Conservation (phyloP, 2,329 filamentous ascomycete species). For the Metarhizium humberi region DNA sequence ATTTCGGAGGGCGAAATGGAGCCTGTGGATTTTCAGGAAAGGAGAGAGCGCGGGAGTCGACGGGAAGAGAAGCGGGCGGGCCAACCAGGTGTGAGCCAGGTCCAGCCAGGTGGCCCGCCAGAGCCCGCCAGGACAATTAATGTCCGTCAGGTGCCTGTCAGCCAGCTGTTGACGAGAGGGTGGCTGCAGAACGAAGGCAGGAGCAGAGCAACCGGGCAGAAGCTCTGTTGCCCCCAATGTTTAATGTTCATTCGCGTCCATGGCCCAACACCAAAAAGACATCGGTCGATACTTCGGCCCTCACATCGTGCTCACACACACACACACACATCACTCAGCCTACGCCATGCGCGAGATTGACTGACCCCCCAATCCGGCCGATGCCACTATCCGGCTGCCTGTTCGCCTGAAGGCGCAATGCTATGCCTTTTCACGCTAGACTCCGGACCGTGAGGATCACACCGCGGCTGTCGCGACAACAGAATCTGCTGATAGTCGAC, state of each 20-base stretch:
- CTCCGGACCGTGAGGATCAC: background rate
- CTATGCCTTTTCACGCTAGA: background rate
- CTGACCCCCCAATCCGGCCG: background rate
- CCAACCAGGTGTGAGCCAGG: background rate
- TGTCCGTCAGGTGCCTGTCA: constrained; percentile 3
- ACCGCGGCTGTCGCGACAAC: background rate
- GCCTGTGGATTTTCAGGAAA: constrained; percentile 8
- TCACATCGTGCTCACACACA: background rate
- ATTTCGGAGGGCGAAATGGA: constrained; percentile 11
- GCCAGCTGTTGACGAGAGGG: background rate
- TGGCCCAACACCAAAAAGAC: background rate
- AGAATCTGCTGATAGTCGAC: background rate
- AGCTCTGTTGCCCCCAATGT: background rate
- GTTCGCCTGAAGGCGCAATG: background rate
- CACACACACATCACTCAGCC: background rate
- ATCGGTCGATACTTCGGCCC: background rate
- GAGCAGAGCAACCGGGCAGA: background rate
- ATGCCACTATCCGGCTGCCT: background rate
- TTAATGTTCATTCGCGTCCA: no score
- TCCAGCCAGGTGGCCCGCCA: background rate
- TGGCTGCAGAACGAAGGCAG: background rate
- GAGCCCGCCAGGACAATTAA: background rate
- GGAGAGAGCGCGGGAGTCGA: constrained; percentile 9
- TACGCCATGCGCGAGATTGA: background rate
- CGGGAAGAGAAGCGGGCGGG: constrained; percentile 7